These are phyloP conservation scores for Prunus dulcis DNA, from an alignment of 306 rosid genomes.

Conservation along the genomic window DNA sequence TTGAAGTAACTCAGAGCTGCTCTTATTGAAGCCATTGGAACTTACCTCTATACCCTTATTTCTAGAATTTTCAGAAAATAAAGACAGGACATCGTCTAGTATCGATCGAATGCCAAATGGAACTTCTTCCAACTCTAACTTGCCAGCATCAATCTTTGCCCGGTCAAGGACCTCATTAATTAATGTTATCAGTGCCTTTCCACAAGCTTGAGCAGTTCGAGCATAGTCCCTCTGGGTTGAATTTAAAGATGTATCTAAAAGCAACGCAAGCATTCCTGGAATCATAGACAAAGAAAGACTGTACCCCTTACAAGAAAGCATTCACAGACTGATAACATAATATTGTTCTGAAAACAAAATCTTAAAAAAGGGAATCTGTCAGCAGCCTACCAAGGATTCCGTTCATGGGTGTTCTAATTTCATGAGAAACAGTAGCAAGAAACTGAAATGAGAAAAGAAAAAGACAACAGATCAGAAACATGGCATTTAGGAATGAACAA, in stretches of 20 bases:
- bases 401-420: slow-evolving; percentile 99
- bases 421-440: slow-evolving; percentile 97
- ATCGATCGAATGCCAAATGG: slow-evolving; percentile 87
- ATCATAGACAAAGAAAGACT: slow-evolving; percentile 14
- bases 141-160: slow-evolving; percentile 96
- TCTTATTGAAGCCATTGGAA: not conserved
- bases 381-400: slow-evolving; percentile 78
- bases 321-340: not conserved
- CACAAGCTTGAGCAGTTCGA: slow-evolving; percentile 96
- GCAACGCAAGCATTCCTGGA: slow-evolving; percentile 97
- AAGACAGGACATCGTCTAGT: slow-evolving; percentile 92
- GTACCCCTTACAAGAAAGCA: slow-evolving; percentile 13
- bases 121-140: slow-evolving; percentile 93
- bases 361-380: not conserved
- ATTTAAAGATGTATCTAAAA: slow-evolving; percentile 79
- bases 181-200: slow-evolving; percentile 85
- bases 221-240: slow-evolving; percentile 95
- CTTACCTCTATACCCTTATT: slow-evolving; percentile 90
- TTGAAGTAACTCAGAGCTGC: not conserved
- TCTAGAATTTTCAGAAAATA: slow-evolving; percentile 94
- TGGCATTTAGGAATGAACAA: slow-evolving; percentile 21
- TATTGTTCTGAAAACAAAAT: slow-evolving; percentile 11
- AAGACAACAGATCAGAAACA: slow-evolving; percentile 11
- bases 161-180: slow-evolving; percentile 98
- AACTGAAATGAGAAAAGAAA: slow-evolving; percentile 46